Evolutionary conservation across 2,329 filamentous ascomycete species (phyloP).

Genomic region (Pyrenophora graminea): DNA sequence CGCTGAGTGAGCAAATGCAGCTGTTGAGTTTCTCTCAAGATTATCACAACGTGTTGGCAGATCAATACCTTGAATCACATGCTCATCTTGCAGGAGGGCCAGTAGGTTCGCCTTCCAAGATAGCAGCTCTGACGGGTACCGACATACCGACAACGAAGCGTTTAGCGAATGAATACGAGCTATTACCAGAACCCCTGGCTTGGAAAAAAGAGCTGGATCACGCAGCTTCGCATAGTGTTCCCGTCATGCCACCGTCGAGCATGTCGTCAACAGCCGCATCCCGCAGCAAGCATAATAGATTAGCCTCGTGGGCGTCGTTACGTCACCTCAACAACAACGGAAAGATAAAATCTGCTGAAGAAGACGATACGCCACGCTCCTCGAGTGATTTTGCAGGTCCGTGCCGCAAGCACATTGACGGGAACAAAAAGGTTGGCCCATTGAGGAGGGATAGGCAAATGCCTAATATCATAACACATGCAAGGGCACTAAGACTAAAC

Average conservation of each 20-base stretch:
- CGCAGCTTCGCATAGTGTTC: neutral
- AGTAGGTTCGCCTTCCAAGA: too few relatives aligned
- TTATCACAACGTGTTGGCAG: constrained; percentile 33
- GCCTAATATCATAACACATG: neutral
- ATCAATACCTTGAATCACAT: constrained; percentile 28
- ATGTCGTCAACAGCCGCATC: neutral
- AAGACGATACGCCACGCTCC: neutral
- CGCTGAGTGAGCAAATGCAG: constrained; percentile 26
- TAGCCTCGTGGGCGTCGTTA: constrained; percentile 23
- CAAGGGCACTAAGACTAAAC: neutral
- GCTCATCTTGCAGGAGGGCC: neutral
- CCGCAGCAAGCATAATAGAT: constrained; percentile 15
- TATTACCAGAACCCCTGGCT: constrained; percentile 16
- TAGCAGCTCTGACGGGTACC: neutral
- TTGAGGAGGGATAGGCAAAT: too few relatives aligned
- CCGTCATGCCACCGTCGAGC: neutral
- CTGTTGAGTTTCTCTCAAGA: constrained; percentile 37
- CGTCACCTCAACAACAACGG: constrained; percentile 11
- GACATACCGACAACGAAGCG: neutral
- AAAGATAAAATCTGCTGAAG: neutral
- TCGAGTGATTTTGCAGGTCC: neutral
- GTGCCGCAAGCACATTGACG: neutral
- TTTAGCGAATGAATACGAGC: neutral
- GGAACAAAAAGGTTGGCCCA: too few relatives aligned
- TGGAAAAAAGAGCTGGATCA: constrained; percentile 24